Evolutionary conservation across 495 filamentous ascomycete species (phyloP).

Genomic region (Aspergillus indologenus): DNA sequence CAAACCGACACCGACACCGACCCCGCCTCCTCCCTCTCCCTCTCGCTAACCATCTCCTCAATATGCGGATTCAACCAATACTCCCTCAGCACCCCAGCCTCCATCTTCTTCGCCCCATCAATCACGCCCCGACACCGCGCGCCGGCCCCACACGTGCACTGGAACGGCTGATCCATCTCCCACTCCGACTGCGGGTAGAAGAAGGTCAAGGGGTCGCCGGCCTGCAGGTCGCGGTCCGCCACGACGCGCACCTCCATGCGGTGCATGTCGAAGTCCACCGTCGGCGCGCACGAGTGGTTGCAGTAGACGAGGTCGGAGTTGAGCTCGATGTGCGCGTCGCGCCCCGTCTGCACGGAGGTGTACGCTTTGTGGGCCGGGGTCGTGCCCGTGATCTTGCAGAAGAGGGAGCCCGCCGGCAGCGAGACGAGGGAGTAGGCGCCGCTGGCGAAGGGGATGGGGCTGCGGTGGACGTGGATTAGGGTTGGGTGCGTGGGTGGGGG

Average conservation of each 20-base stretch:
- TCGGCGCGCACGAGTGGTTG: slow-evolving; percentile 71
- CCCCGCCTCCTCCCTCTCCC: neutral
- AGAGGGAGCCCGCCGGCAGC: slow-evolving; percentile 60
- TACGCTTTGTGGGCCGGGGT: slow-evolving; percentile 62
- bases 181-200: slow-evolving; percentile 79
- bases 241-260: slow-evolving; percentile 59
- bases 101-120: slow-evolving; percentile 34
- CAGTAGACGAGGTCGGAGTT: slow-evolving; percentile 73
- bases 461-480: slow-evolving; percentile 34
- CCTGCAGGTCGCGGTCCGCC: slow-evolving; percentile 49
- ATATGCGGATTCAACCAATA: slow-evolving; percentile 44
- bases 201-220: slow-evolving; percentile 67
- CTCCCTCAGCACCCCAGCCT: slow-evolving; percentile 23
- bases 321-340: slow-evolving; percentile 63
- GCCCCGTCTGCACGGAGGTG: slow-evolving; percentile 64
- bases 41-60: slow-evolving; percentile 27
- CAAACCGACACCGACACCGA: neutral
- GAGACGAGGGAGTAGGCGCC: slow-evolving; percentile 58
- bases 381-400: slow-evolving; percentile 50
- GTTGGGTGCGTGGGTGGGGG: slow-evolving; percentile 35
- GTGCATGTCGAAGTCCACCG: slow-evolving; percentile 67
- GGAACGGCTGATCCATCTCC: slow-evolving; percentile 70
- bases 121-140: slow-evolving; percentile 33
- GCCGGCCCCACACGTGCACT: slow-evolving; percentile 57
- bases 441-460: slow-evolving; percentile 52